Conservation (phyloP, 1,284 basidiomycete genomes). For the Ustilago sp. region DNA sequence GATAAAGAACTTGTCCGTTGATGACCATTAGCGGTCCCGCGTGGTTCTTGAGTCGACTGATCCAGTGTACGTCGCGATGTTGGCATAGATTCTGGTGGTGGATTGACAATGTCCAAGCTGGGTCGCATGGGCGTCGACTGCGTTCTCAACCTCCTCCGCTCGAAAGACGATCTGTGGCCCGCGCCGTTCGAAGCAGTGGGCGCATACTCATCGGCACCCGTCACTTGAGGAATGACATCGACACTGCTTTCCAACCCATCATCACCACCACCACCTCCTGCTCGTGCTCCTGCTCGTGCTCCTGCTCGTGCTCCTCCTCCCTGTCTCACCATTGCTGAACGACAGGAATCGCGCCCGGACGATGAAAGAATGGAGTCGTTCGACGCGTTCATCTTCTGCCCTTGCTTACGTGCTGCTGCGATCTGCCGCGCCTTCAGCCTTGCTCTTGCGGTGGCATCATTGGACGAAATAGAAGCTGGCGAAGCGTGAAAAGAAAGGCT, state of each 20-base stretch:
- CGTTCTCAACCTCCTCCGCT: constrained; percentile 28
- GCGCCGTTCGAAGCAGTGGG: background rate
- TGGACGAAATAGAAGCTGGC: background rate
- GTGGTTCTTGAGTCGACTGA: constrained; percentile 8
- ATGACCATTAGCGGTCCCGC: constrained; percentile 13
- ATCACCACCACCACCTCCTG: too few species aligned
- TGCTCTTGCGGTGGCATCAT: constrained; percentile 36
- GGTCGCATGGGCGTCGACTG: constrained; percentile 49
- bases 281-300: too few species aligned
- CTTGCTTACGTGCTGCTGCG: constrained; percentile 28
- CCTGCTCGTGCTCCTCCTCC: background rate
- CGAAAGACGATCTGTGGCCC: constrained; percentile 11
- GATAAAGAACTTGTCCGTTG: constrained; percentile 33
- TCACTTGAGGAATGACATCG: constrained; percentile 16
- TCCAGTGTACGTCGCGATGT: constrained; percentile 8
- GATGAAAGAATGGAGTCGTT: constrained; percentile 12
- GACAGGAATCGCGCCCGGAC: background rate
- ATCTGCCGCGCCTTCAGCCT: constrained; percentile 38
- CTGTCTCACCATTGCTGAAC: background rate
- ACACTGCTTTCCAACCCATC: constrained; percentile 14
- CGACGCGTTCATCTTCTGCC: background rate
- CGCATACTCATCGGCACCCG: background rate
- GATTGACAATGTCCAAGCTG: constrained; percentile 18
- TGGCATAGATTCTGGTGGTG: background rate
- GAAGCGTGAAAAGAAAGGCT: constrained; percentile 21